Base-by-base conservation (phyloP, 805 yeast genomes). In the Teunomyces pallodes region DNA sequence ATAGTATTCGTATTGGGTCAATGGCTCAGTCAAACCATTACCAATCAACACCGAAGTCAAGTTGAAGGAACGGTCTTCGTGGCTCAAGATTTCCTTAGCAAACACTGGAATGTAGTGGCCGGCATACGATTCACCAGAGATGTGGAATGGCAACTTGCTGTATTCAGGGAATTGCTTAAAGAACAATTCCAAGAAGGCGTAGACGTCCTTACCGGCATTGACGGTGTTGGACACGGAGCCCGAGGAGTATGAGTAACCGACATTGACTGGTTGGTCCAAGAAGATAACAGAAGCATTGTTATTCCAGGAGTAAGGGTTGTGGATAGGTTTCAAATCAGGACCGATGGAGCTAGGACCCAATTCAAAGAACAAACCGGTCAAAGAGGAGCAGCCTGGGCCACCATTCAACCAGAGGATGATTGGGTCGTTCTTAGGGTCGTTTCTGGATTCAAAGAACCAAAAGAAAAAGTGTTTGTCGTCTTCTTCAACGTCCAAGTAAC, bases 341-440 rank as follows among this genome's bases (percentile, higher is more conserved):
- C 80, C 83, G 50, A 92, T 82, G 10, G 84, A 76, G 0, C 96
- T 80, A 4, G 97, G 96, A 24, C 98, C 98, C 61, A 90, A 77
- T 66, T 92, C 98, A 61, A 91, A 90, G 58, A 92, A 82, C 49
- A 91, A 73, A 7, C 97, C 97, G 30, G 95, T 88, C 62, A 90
- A 70, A 1, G 96, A 88, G 0, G 96, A 88, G 64, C 97, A 91
- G 9, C 97, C 97, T 32, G 97, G 97, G 4, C 97, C 97, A 54
- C 97, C 97, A 63, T 91, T 91, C 58, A 91, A 75, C 98, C 97
- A 90, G 56, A 92, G 75, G 47, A 92, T 78, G 17, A 90, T 77
- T 1, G 97, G 97, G 67, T 92, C 97, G 46, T 74, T 87, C 46
- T 66, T 69, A 3, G 97, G 97, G 65, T 89, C 90, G 60, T 84